Evolutionary conservation across 2,329 filamentous ascomycete genomes (phyloP), one percentile per base, ranked within the genome.

Genomic region (Aspergillus novofumigatus): DNA sequence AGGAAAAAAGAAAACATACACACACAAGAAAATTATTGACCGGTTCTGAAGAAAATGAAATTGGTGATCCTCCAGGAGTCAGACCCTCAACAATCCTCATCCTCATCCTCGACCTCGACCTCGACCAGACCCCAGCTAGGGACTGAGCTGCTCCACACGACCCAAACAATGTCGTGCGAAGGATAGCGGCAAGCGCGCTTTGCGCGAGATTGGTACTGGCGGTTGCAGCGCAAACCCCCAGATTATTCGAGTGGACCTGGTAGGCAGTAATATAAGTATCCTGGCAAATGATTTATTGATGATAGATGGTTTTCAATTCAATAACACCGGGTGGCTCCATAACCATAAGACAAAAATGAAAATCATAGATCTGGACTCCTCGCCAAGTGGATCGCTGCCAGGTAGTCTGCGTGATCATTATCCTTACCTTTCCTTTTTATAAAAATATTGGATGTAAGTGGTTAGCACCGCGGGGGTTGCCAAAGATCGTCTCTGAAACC

Each of bases 121-220:
- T 17, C 28, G 4, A 29, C 28, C 28, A 23, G 23, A 23, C 23
- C 23, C 23, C 23, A 29, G 28, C 28, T 29, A 4, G 28, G 4
- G 1, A 29, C 1, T 17, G 44, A 59, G 38, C 42, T 21, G 42
- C 42, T 45, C 42, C 42, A 45, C 42, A 8, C 32, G n/a, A 45
- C 20, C 42, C n/a, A 20, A 25, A 47, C n/a, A 20, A 25, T 26
- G 23, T 47, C 21, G 55, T 35, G 14, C 32, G 60, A 52, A 26
- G 26, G 23, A 54, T 52, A 60, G 71, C 72, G 72, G 72, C 68
- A 75, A 74, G 67, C 72, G 72, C 72, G 72, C 72, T 69, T 70
- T 69, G 56, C 69, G 69, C 66, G 67, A 69, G 62, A 64, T 65
- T 51, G 61, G 58, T 7, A 47, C 23, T 11, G 55, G 70, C 70